Percentiles rank a stretch among this genome's conserved stretches.
These are phyloP conservation scores for Quercus glauca DNA, from an alignment of 306 rosid species.

Conservation along the genomic window DNA sequence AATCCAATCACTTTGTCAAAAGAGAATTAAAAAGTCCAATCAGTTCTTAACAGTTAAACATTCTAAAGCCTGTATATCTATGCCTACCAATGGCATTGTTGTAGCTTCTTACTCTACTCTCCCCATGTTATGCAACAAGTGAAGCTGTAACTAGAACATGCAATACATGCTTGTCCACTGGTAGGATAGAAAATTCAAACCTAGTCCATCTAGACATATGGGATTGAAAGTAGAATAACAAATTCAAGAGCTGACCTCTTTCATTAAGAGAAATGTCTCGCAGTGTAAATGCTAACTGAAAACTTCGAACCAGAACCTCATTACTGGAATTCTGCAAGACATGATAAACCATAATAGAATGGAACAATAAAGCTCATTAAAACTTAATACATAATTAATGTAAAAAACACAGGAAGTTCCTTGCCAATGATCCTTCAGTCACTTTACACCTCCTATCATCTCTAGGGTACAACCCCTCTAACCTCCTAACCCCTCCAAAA, in stretches of 20 bases:
- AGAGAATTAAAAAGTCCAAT: too few relatives aligned
- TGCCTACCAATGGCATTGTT: background rate
- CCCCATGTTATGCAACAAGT: background rate
- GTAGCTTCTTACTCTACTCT: background rate
- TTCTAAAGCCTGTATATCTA: background rate
- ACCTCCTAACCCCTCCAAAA: too few relatives aligned
- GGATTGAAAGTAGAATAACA: background rate
- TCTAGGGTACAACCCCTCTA: too few relatives aligned
- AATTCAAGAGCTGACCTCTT: conserved; percentile 51
- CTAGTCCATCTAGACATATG: background rate
- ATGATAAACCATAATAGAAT: conserved; percentile 10
- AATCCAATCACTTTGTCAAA: background rate
- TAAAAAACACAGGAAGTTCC: background rate
- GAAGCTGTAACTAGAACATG: background rate
- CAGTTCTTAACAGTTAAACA: too few relatives aligned
- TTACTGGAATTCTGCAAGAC: conserved; percentile 70
- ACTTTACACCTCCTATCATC: too few relatives aligned
- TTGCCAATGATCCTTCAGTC: background rate
- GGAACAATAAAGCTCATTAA: background rate
- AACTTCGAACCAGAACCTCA: conserved; percentile 75
- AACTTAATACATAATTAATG: conserved; percentile 7
- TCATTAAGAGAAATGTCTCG: conserved; percentile 63
- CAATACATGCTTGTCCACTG: conserved; percentile 1
- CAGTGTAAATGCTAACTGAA: conserved; percentile 88
- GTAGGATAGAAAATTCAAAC: background rate